Conservation (phyloP, 2,329 filamentous ascomycete genomes). For the Daldinia sp. region DNA sequence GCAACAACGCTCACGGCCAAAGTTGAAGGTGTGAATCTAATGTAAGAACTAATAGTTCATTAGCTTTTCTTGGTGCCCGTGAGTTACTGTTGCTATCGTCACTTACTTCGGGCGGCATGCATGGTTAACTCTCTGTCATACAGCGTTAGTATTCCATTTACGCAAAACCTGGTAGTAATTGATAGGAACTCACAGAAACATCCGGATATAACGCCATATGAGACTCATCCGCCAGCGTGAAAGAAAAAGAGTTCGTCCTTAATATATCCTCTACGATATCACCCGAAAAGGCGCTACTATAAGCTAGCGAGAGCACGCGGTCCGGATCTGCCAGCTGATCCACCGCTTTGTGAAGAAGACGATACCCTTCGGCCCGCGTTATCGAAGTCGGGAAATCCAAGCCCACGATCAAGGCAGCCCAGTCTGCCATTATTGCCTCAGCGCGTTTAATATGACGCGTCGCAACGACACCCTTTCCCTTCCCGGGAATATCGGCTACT, state of each 20-base stretch:
- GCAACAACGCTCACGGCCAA: slow-evolving; percentile 46
- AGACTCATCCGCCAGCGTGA: slow-evolving; percentile 44
- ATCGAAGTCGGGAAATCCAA: slow-evolving; percentile 51
- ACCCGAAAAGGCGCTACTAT: slow-evolving; percentile 45
- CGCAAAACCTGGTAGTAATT: background rate
- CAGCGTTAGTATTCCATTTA: slow-evolving; percentile 27
- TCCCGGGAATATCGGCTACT: slow-evolving; percentile 49
- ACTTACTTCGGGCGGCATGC: slow-evolving; percentile 54
- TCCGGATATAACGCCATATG: slow-evolving; percentile 48
- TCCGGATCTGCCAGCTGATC: slow-evolving; percentile 49
- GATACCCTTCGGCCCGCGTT: slow-evolving; percentile 48
- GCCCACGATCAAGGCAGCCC: slow-evolving; percentile 51
- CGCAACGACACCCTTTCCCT: slow-evolving; percentile 54
- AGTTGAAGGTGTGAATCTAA: slow-evolving; percentile 49
- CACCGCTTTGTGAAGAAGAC: slow-evolving; percentile 48
- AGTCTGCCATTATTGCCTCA: slow-evolving; percentile 55
- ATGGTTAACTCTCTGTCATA: slow-evolving; percentile 50
- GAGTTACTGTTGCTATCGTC: background rate
- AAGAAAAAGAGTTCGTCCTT: slow-evolving; percentile 53
- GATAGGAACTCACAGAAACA: slow-evolving; percentile 39
- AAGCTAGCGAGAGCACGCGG: slow-evolving; percentile 47
- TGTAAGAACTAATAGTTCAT: slow-evolving; percentile 47
- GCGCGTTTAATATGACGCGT: slow-evolving; percentile 50
- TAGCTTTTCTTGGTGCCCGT: slow-evolving; percentile 5
- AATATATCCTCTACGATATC: slow-evolving; percentile 54